Percentiles rank a stretch among this genome's conserved stretches.
Conservation (phyloP, 129 eudicot genomes). For the Helichrysum umbraculigerum region DNA sequence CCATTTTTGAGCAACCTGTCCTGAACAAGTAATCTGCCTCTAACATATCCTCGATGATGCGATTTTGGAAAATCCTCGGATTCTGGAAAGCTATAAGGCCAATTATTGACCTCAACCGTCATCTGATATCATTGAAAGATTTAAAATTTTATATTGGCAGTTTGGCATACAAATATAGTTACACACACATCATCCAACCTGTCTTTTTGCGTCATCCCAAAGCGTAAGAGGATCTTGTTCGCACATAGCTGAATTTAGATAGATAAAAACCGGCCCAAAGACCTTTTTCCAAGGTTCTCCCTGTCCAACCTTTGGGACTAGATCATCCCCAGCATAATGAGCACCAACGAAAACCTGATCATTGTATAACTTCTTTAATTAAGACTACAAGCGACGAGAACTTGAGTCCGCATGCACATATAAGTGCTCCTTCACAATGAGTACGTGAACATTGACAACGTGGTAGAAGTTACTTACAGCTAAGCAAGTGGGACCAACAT, state of each 20-base stretch:
- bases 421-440: background rate
- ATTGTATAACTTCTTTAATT: conserved; percentile 2
- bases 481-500: conserved; percentile 69
- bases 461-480: conserved; percentile 47
- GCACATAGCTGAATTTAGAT: conserved; percentile 40
- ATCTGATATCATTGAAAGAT: conserved; percentile 29
- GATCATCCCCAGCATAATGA: conserved; percentile 61
- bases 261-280: conserved; percentile 22
- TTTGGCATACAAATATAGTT: background rate
- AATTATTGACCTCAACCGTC: conserved; percentile 45
- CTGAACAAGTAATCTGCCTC: conserved; percentile 53
- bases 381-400: background rate
- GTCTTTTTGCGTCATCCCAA: conserved; percentile 68
- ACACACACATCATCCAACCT: conserved; percentile 35
- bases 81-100: conserved; percentile 66
- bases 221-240: conserved; percentile 38
- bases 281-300: conserved; percentile 72
- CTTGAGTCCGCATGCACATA: conserved; percentile 6
- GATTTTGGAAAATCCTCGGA: conserved; percentile 49
- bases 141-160: no score
- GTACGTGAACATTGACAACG: conserved; percentile 1
- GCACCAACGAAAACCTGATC: conserved; percentile 54
- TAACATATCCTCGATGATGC: conserved; percentile 47
- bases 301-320: conserved; percentile 39
- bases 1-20: conserved; percentile 38